Evolutionary conservation across 1,139 yeast species (phyloP), one percentile per base, ranked within the genome.

Genomic region (Yamadazyma atlantica): DNA sequence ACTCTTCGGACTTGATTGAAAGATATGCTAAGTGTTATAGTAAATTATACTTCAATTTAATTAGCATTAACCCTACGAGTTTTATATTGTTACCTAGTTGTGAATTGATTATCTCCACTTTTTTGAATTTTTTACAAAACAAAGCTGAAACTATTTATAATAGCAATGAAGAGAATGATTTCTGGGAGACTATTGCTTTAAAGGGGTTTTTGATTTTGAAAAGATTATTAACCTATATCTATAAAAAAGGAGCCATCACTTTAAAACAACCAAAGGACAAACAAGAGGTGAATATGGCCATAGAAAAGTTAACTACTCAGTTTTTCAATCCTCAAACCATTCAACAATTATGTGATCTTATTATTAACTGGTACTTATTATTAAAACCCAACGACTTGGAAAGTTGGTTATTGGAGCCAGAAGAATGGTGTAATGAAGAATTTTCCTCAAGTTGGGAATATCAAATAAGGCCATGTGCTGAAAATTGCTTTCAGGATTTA

Each of bases 371-470:
- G 78, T 90, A 87, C 55, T 69, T 92, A 46, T 75, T 82, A 38
- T 60, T 90, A 34, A 78, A 82, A 39, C 86, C 90, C 0, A 62
- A 75, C 1, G 97, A 90, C 54, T 62, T 90, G 35, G 95, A 85
- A 49, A 67, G 78, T 33, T 92, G 97, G 97, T 60, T 69, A 11
- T 60, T 75, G 24, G 96, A 88, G 43, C 96, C 97, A 0, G 97
- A 89, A 58, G 96, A 87, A 54, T 92, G 95, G 88, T 80, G 87
- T 24, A 81, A 81, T 45, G 95, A 86, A 54, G 95, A 89, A 49
- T 66, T 82, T 40, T 76, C 83, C 30, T 70, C 80, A 6, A 82
- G 86, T 50, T 88, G 88, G 80, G 97, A 90, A 54, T 88, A 69
- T 54, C 92, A 87, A 53, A 73, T 89, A 5, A 71, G 96, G 37